Percentiles rank a stretch among this genome's conserved stretches.
These are phyloP conservation scores for Phytophthora europaea DNA, from an alignment of 352 stramenopile species.

Conservation along the genomic window DNA sequence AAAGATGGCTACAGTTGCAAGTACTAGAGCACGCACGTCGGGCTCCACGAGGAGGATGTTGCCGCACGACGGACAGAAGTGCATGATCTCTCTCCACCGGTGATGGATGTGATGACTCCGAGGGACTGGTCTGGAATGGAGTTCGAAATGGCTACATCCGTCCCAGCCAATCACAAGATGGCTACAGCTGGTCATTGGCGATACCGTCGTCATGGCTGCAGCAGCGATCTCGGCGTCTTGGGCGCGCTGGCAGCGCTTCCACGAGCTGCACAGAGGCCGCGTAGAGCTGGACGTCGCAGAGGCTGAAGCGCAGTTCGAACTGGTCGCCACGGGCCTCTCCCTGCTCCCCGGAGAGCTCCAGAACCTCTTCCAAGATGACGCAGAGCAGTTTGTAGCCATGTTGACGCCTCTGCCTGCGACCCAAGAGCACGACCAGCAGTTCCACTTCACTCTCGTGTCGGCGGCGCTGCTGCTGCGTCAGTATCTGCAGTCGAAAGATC, in stretches of 20 bases:
- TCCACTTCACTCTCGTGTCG: conserved; percentile 62
- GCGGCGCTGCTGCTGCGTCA: conserved; percentile 36
- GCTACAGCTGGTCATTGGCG: neutral
- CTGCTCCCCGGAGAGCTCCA: conserved; percentile 36
- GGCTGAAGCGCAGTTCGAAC: conserved; percentile 62
- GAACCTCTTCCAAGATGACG: conserved; percentile 38
- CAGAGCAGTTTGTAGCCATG: conserved; percentile 31
- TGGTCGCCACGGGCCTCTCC: conserved; percentile 54
- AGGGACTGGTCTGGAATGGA: neutral
- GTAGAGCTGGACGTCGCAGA: conserved; percentile 17
- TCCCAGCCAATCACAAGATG: conserved; percentile 4
- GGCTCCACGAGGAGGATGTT: conserved; percentile 93
- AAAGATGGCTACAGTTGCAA: neutral
- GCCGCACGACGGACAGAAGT: conserved; percentile 92
- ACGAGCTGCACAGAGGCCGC: conserved; percentile 3
- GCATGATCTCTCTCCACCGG: conserved; percentile 80
- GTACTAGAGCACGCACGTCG: conserved; percentile 53
- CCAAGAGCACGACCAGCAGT: conserved; percentile 33
- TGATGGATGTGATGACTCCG: conserved; percentile 5
- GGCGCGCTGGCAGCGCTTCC: conserved; percentile 37
- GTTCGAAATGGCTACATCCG: neutral
- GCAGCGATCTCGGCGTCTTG: conserved; percentile 23
- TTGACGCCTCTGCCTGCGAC: conserved; percentile 48
- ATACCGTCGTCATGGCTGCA: conserved; percentile 4
- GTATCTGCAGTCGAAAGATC: conserved; percentile 27